Base-by-base conservation (phyloP, 2,329 filamentous ascomycete genomes). In the Coniochaeta ligniaria region DNA sequence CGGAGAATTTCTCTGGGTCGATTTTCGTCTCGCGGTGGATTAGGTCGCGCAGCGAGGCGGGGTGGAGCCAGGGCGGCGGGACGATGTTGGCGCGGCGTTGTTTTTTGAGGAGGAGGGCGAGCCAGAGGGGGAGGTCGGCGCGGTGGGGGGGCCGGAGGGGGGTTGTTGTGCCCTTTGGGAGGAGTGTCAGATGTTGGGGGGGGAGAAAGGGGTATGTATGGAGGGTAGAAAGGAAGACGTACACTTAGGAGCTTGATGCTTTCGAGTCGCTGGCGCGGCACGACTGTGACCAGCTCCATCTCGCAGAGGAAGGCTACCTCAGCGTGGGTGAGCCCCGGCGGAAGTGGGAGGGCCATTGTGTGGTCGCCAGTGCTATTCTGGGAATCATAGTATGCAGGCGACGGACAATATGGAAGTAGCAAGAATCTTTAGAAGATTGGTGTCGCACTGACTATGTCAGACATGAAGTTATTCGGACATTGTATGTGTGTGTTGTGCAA, bases 301-400 rank as follows among this genome's bases (percentile, higher is more conserved):
- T 99, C 95, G 75, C 93, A 96, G 31, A 98, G 80, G 71, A 98
- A 99, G 58, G 92, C 90, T 54, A 96, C 90, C 77, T 99, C 95
- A 65, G 90, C 82, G 62, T 95, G 92, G 68, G 90, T 89, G 52
- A 97, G 83, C 74, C 66, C 81, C 58, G 74, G 68, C 5, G 79
- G 79, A 16, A 83, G 72, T 33, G 80, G 78, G 57, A 81, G 72
- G 35, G 81, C 81, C 81, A 83, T 83, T 47, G 35, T 64, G 62
- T 55, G n/a, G 24, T 52, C 56, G n/a, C 50, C 55, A 47, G 41
- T 24, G 20, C 52, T 35, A 31, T 22, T 58, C 16, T 31, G 38
- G 38, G 56, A 58, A 58, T 28, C 56, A 58, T 58, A 58, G 35
- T 58, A 7, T 56, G 28, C 50, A 26, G 17, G 8, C 17, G 11